Base-by-base conservation (phyloP, 2,329 filamentous ascomycete genomes). In the Zymoseptoria pseudotritici region DNA sequence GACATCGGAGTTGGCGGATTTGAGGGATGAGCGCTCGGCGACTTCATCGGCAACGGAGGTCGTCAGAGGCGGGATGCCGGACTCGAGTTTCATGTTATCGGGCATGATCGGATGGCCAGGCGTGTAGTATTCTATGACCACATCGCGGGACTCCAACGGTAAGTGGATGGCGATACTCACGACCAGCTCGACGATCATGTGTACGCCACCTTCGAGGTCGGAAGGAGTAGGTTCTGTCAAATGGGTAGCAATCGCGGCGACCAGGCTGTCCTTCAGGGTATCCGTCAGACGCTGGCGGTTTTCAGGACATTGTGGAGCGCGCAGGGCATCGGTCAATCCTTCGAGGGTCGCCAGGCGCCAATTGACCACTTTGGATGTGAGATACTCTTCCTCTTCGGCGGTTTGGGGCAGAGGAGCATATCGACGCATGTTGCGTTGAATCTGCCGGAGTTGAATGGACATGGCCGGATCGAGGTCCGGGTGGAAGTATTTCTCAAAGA, bases 291-390 rank as follows among this genome's bases (percentile, higher is more conserved):
- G 79, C 7, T 82, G 76, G 29, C 87, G 86, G 74, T 91, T 83
- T 10, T 88, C 83, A 11, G 80, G 80, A 52, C 86, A 87, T 58
- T 87, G 81, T 0, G 84, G 78, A 3, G 87, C 85, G 59, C 83
- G 81, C 19, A 97, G 80, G 42, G 83, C 74, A 56, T 88, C 85
- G 64, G 87, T 83, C 19, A 99, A 80, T n/a, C 93, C 94, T 70
- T 99, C 94, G 17, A 97, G 80, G 2, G 94, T 99, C 3, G 93
- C 87, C 76, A 97, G 86, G 61, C 94, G 86, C 94, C 94, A 99
- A 71, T 88, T 90, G 61, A 96, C 86, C 52, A 97, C 85, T 75
- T 96, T 96, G 53, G 87, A 85, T 21, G 89, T 89, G 58, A 96
- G 82, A 1, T 92, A 91, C 57, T 97, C 91, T 67, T 88, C 90